Percentiles rank a stretch among this genome's conserved stretches.
Evolutionary conservation across 495 filamentous ascomycete genomes (phyloP).

Genomic region (Podospora fimiseda): DNA sequence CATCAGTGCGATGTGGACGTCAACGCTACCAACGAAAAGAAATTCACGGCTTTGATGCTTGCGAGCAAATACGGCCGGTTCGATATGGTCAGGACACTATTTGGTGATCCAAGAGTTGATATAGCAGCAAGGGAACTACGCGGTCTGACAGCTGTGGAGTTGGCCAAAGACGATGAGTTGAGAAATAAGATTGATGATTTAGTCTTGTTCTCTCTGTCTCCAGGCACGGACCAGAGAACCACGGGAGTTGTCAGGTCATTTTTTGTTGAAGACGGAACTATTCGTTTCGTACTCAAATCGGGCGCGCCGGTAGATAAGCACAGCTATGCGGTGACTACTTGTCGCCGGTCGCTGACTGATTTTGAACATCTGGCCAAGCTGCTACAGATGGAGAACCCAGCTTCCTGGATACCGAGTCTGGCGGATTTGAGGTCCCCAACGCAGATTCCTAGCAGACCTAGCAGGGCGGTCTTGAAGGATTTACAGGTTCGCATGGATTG

Average conservation of each 20-base stretch:
- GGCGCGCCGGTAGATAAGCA: slow-evolving; percentile 61
- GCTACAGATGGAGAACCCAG: slow-evolving; percentile 86
- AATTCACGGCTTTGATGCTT: slow-evolving; percentile 93
- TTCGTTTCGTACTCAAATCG: slow-evolving; percentile 89
- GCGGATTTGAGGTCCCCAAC: slow-evolving; percentile 78
- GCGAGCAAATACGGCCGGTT: slow-evolving; percentile 98
- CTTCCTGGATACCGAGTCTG: slow-evolving; percentile 84
- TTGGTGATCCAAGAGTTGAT: slow-evolving; percentile 82
- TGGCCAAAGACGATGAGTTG: slow-evolving; percentile 97
- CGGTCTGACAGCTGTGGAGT: slow-evolving; percentile 89
- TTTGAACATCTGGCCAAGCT: slow-evolving; percentile 88
- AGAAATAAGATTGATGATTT: slow-evolving; percentile 94
- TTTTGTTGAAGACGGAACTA: slow-evolving; percentile 93
- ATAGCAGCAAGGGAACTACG: slow-evolving; percentile 74
- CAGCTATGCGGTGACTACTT: slow-evolving; percentile 88
- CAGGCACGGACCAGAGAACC: slow-evolving; percentile 68
- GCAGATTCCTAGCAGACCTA: slow-evolving; percentile 87
- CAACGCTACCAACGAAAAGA: slow-evolving; percentile 93
- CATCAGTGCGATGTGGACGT: slow-evolving; percentile 83
- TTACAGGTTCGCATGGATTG: slow-evolving; percentile 80
- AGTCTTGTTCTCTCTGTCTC: slow-evolving; percentile 67
- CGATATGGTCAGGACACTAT: slow-evolving; percentile 84
- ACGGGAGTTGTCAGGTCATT: slow-evolving; percentile 95
- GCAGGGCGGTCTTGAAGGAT: slow-evolving; percentile 77
- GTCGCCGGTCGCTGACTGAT: slow-evolving; percentile 79